Base-by-base conservation (phyloP, 345 rosid species). In the Eucalyptus victrix region DNA sequence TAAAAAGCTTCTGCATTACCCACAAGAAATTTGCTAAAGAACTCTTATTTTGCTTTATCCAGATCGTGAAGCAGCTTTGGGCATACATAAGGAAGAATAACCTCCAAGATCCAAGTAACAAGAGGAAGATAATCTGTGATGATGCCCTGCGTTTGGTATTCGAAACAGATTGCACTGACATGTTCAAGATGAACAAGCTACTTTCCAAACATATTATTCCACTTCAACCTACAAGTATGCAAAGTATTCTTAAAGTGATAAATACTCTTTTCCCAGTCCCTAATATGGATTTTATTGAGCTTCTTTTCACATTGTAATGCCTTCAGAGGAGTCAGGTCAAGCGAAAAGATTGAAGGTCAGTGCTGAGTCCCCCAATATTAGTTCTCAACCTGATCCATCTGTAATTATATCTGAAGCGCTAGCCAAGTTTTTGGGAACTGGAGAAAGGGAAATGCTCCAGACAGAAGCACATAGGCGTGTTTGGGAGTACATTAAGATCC, bases 31-130 rank as follows among this genome's bases (percentile, higher is more conserved):
- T 15, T 16, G 21, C 34, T 86, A 19, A 47, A 51, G 23, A 54
- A 32, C 47, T 86, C 17, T 17, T 32, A 53, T 49, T 86, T 86
- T 90, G 86, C 60, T 87, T 86, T 44, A 80, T 80, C 62, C 91
- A 97, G 99, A 97, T 97, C 91, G 99, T 97, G 94, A 97, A 94
- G 94, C 99, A 97, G 89, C 91, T 97, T 89, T 97, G 99, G 99
- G 97, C 96, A 50, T 97, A 97, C 90, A 97, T 97, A 91, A 95
- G 99, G 94, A 97, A 97, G 91, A 94, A 97, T 93, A 97, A 94
- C 92, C 99, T 97, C 90, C 99, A 97, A 93, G 99, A 97, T 89
- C 99, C 99, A 45, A 97, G 98, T 91, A 97, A 97, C 95, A 97
- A 96, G 96, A 94, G 99, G 89, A 97, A 97, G 95, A 97, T 97